phyloP scores from a whole-genome alignment of 257 asterid species.

The Leonotis leonurus region DNA sequence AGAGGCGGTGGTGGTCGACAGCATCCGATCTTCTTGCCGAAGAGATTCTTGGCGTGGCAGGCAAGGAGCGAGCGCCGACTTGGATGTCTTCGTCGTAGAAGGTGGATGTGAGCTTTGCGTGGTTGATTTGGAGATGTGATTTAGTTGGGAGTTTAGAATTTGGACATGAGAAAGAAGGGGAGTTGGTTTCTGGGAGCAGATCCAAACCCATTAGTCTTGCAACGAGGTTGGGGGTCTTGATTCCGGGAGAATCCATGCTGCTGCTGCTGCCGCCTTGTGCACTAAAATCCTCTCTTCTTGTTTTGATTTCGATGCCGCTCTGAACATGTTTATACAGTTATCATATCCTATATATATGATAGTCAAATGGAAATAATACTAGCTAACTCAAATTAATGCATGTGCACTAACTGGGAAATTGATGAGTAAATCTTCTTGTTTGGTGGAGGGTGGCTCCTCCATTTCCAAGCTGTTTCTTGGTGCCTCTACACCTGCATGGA shows the following conservation, averaged over 20 bases:
- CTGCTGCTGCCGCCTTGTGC: slow-evolving; percentile 18
- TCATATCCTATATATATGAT: no score
- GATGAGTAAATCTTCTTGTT: slow-evolving; percentile 30
- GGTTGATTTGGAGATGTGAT: slow-evolving; percentile 13
- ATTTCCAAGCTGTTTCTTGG: slow-evolving; percentile 89
- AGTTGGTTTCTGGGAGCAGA: slow-evolving; percentile 52
- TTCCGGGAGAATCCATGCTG: slow-evolving; percentile 41
- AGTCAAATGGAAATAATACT: no score
- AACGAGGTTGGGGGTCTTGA: slow-evolving; percentile 71
- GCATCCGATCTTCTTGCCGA: slow-evolving; percentile 61
- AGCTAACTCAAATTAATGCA: no score
- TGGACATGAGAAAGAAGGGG: slow-evolving; percentile 35
- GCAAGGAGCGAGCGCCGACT: slow-evolving; percentile 51
- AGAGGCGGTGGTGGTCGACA: slow-evolving; percentile 45
- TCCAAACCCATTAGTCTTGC: slow-evolving; percentile 98
- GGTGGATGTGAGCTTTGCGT: slow-evolving; percentile 8
- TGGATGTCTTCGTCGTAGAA: slow-evolving; percentile 35
- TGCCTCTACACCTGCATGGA: slow-evolving; percentile 63
- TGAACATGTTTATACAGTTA: slow-evolving; percentile 8
- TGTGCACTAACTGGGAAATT: slow-evolving; percentile 51
- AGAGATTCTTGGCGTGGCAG: slow-evolving; percentile 62
- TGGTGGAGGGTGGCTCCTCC: slow-evolving; percentile 30
- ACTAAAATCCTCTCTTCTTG: slow-evolving; percentile 33
- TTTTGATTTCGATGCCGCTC: slow-evolving; percentile 66
- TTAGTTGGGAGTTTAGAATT: slow-evolving; percentile 7